phyloP scores from a whole-genome alignment of 2,329 filamentous ascomycete species.

The Diaporthe nobilis region DNA sequence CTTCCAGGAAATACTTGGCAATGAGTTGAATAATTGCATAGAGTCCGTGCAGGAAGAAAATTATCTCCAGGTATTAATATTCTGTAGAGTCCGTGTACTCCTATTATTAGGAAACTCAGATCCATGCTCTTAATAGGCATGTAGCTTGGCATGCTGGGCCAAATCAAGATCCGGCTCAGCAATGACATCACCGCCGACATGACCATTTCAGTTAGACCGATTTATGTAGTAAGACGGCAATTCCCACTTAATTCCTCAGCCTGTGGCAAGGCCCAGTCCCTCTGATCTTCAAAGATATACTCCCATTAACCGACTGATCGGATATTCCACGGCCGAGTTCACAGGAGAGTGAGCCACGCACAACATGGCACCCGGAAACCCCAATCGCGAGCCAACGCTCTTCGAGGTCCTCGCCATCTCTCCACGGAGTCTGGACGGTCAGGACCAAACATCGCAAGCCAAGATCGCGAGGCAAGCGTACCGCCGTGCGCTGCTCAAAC shows the following conservation, averaged over 20 bases:
- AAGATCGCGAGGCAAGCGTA: conserved; percentile 59
- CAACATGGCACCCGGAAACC: conserved; percentile 14
- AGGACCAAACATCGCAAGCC: conserved; percentile 52
- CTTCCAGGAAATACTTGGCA: background rate
- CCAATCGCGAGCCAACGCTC: conserved; percentile 52
- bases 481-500: conserved; percentile 60
- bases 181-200: conserved; percentile 27
- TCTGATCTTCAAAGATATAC: background rate
- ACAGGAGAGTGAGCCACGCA: too few relatives aligned
- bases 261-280: background rate
- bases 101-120: background rate
- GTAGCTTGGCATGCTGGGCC: background rate
- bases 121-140: background rate
- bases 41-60: too few relatives aligned
- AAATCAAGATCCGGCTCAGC: conserved; percentile 16
- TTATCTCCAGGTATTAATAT: background rate
- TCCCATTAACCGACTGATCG: background rate
- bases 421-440: conserved; percentile 51
- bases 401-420: conserved; percentile 63
- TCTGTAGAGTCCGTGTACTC: background rate
- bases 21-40: background rate
- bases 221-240: background rate
- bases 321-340: background rate
- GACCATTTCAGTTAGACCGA: background rate
- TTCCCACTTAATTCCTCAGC: background rate